These are phyloP conservation scores for Licmophora abbreviata DNA, from an alignment of 108 stramenopile species.

Conservation along the genomic window DNA sequence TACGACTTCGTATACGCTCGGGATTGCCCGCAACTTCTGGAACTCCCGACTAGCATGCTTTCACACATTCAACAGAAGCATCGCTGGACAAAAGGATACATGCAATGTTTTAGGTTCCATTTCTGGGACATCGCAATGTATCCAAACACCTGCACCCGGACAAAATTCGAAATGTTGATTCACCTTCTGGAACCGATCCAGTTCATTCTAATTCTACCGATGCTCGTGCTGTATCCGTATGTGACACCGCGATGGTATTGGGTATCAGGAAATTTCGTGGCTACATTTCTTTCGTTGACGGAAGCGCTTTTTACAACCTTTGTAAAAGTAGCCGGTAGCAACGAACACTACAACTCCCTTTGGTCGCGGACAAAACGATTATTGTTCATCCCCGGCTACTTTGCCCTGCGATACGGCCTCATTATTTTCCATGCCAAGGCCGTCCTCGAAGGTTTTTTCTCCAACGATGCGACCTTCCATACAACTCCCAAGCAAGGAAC, in stretches of 20 bases:
- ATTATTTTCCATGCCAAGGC: conserved; percentile 9
- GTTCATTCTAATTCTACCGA: too few species aligned
- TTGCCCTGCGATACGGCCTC: conserved; percentile 6
- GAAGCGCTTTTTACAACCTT: neutral
- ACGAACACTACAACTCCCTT: conserved; percentile 11
- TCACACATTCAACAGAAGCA: conserved; percentile 19
- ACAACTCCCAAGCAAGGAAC: conserved; percentile 16
- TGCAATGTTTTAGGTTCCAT: conserved; percentile 8
- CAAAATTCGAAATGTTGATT: conserved; percentile 12
- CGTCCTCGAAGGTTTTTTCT: conserved; percentile 10
- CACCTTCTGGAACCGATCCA: too few species aligned
- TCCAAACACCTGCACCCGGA: conserved; percentile 1
- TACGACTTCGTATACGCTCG: conserved; percentile 18
- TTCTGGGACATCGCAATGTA: conserved; percentile 1
- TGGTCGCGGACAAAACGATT: conserved; percentile 4
- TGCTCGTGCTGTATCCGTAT: too few species aligned
- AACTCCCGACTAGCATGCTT: conserved; percentile 4
- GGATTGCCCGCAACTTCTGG: conserved; percentile 12
- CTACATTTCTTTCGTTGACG: too few species aligned
- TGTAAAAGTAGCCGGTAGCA: conserved; percentile 11
- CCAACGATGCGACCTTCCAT: conserved; percentile 20
- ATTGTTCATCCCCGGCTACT: neutral
- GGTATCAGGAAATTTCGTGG: too few species aligned
- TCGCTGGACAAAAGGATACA: conserved; percentile 23
- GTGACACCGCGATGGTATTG: too few species aligned